A percentile compares a stretch with the other conserved stretches of the same genome.
These are phyloP conservation scores for Elongisporangium senticosum DNA, from an alignment of 352 stramenopile species.

Conservation along the genomic window DNA sequence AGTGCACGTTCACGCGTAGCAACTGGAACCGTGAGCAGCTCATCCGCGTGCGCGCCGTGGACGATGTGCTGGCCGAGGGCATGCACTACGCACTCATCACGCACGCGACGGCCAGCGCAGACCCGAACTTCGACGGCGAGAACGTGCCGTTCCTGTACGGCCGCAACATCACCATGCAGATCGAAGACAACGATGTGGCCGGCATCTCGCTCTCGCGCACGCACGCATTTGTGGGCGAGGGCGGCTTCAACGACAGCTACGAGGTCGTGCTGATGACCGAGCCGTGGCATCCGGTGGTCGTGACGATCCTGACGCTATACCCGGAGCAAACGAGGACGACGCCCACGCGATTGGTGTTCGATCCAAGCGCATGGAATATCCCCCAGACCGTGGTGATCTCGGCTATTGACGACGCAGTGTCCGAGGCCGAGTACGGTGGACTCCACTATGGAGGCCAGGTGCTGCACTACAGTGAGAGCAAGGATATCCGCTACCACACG, in stretches of 20 bases:
- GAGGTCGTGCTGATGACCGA: conserved; percentile 42
- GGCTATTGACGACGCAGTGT: conserved; percentile 51
- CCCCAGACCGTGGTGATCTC: conserved; percentile 34
- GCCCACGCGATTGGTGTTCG: conserved; percentile 29
- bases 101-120: conserved; percentile 32
- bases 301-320: conserved; percentile 40
- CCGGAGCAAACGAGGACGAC: conserved; percentile 29
- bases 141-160: conserved; percentile 60
- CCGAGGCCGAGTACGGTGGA: conserved; percentile 55
- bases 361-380: conserved; percentile 40
- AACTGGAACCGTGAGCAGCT: conserved; percentile 71
- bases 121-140: conserved; percentile 48
- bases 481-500: conserved; percentile 61
- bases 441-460: conserved; percentile 51
- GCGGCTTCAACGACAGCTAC: conserved; percentile 48
- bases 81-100: conserved; percentile 56
- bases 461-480: conserved; percentile 48
- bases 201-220: conserved; percentile 43
- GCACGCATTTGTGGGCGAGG: conserved; percentile 59
- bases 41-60: conserved; percentile 44
- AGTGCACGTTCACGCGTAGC: conserved; percentile 38
- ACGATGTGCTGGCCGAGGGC: conserved; percentile 54
- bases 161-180: conserved; percentile 51
- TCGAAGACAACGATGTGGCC: conserved; percentile 63
- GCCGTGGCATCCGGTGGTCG: conserved; percentile 51